A percentile compares a stretch with the other conserved stretches of the same genome.
These are phyloP conservation scores for Periconia sp. DNA, from an alignment of 2,329 filamentous ascomycete species.

Conservation along the genomic window DNA sequence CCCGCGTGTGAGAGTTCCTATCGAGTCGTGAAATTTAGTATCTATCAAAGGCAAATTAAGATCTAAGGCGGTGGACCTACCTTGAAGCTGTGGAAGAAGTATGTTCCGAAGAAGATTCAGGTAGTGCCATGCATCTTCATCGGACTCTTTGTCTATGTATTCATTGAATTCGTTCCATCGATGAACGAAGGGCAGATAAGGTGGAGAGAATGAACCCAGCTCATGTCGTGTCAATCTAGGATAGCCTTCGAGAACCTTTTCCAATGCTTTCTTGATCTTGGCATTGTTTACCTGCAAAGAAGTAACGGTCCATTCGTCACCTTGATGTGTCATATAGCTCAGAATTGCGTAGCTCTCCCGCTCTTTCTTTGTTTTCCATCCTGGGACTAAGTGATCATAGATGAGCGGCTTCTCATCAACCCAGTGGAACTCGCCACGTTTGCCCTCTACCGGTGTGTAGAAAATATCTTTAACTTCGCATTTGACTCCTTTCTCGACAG, in stretches of 20 bases:
- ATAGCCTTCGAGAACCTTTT: constrained; percentile 61
- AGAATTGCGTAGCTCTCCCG: constrained; percentile 20
- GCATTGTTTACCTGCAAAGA: constrained; percentile 60
- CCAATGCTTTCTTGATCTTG: constrained; percentile 61
- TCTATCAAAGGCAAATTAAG: too few relatives aligned
- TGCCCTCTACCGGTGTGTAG: constrained; percentile 5
- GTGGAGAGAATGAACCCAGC: constrained; percentile 63
- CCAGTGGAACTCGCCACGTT: constrained; percentile 11
- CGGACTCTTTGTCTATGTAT: constrained; percentile 10
- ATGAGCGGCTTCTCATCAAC: constrained; percentile 11
- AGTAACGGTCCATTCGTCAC: constrained; percentile 12
- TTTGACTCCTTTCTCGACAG: constrained; percentile 15
- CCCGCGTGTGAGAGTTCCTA: constrained; percentile 8
- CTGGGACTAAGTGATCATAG: constrained; percentile 4
- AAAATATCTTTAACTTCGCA: constrained; percentile 16
- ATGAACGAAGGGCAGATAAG: constrained; percentile 68
- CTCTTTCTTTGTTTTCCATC: constrained; percentile 20
- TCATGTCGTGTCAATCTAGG: constrained; percentile 66
- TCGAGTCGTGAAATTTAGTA: too few relatives aligned
- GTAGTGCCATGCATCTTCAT: constrained; percentile 27
- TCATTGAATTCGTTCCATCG: constrained; percentile 57
- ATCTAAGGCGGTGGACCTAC: too few relatives aligned
- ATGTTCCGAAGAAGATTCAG: constrained; percentile 40
- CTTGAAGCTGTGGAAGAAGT: constrained; percentile 21
- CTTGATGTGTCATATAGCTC: constrained; percentile 9